Evolutionary conservation across 108 stramenopile species (phyloP), one percentile per base, ranked within the genome.

Genomic region (Conticribra guillardii): DNA sequence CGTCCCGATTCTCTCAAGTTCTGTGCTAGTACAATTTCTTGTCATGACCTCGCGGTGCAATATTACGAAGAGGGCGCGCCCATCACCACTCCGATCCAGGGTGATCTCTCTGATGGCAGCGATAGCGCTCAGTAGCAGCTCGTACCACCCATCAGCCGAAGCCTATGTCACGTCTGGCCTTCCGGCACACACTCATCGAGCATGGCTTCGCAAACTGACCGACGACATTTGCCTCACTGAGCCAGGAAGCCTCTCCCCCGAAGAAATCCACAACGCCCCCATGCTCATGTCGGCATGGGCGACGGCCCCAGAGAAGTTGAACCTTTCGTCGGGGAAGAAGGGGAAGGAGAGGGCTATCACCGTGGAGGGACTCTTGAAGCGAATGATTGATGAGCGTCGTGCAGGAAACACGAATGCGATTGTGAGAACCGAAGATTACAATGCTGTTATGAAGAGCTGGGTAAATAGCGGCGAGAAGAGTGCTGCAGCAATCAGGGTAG

Each of bases 231-330:
- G 80, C 67, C 73, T 79, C 26, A 29, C 73, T 2, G 63, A 73
- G 9, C 64, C 79, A 0, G 87, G 87, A n/a, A 52, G 80, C 28
- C 67, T 90, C 3, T 75, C 87, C 9, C 37, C 48, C 14, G 72
- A 83, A 19, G 85, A 79, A 47, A 54, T 84, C 69, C 53, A 84
- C 48, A 64, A 73, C 23, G 53, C 70, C 11, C 87, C 81, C 24
- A 58, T 81, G 66, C 63, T 93, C 32, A 86, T 93, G 82, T 76
- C 79, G 2, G 92, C 87, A 15, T 93, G 92, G 92, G 74, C 85
- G 17, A 46, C n/a, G 18, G 59, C 63, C 1, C 69, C 68, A 1
- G 54, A 61, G 21, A 48, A 56, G 41, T 22, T 65, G 3, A 44
- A 57, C 4, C 27, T 32, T 11, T 44, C 51, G 8, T 11, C 54